Evolutionary conservation across 1,284 basidiomycete species (phyloP).

Genomic region (Mycena citricolor): DNA sequence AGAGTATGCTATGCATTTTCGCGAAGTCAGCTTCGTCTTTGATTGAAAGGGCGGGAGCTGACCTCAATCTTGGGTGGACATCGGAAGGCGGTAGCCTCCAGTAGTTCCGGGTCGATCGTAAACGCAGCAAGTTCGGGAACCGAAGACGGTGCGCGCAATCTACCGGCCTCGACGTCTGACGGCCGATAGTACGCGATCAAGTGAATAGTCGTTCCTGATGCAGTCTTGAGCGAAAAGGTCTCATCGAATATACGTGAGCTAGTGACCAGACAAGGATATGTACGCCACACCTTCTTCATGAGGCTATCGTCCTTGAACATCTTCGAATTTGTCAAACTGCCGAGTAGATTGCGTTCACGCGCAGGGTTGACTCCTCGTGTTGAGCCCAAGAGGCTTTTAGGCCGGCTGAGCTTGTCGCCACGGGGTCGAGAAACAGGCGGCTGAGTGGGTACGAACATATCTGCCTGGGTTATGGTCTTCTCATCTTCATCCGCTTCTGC

Average conservation of each 20-base stretch:
- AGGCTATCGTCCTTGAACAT: conserved; percentile 84
- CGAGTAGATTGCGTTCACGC: conserved; percentile 78
- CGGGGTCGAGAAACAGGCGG: too few relatives aligned
- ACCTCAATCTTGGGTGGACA: conserved; percentile 87
- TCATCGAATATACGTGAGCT: too few relatives aligned
- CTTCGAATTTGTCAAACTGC: conserved; percentile 86
- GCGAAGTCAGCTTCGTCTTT: too few relatives aligned
- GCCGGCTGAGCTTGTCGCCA: conserved; percentile 67
- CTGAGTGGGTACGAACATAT: conserved; percentile 45
- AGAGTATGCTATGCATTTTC: too few relatives aligned
- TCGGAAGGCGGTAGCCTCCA: too few relatives aligned
- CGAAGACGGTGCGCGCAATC: conserved; percentile 84
- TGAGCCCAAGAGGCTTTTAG: conserved; percentile 52
- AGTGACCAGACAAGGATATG: too few relatives aligned
- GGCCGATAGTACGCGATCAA: too few relatives aligned
- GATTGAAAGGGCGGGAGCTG: too few relatives aligned
- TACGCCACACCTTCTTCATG: conserved; percentile 98
- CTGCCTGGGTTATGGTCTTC: conserved; percentile 36
- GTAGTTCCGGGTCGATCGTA: conserved; percentile 85
- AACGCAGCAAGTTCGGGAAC: conserved; percentile 84
- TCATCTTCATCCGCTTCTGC: too few relatives aligned
- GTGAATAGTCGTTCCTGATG: too few relatives aligned
- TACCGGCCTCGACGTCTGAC: conserved; percentile 84
- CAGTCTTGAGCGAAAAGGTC: too few relatives aligned
- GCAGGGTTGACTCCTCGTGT: conserved; percentile 57